Conservation (phyloP, 2,329 filamentous ascomycete genomes). For the Trichoderma sp. region DNA sequence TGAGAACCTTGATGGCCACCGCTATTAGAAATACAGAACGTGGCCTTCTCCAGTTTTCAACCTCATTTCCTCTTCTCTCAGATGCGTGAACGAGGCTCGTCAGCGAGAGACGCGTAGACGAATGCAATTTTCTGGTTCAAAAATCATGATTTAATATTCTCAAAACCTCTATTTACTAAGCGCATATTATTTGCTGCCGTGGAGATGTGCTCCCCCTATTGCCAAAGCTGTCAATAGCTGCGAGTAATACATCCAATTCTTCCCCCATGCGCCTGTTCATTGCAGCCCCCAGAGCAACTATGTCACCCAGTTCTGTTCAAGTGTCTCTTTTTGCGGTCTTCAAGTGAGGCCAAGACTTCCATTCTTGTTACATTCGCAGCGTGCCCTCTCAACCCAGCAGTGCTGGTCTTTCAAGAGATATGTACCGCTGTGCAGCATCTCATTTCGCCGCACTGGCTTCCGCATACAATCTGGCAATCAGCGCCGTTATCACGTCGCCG, state of each 20-base stretch:
- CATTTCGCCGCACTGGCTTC: slow-evolving; percentile 51
- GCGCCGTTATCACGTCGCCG: slow-evolving; percentile 29
- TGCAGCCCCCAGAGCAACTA: background rate
- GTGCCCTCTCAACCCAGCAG: background rate
- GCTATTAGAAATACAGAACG: background rate
- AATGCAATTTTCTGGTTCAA: background rate
- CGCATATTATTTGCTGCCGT: background rate
- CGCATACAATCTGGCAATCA: slow-evolving; percentile 54
- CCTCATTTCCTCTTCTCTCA: background rate
- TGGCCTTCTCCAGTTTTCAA: background rate
- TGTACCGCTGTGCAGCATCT: slow-evolving; percentile 47
- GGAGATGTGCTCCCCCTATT: background rate
- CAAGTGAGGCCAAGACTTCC: background rate
- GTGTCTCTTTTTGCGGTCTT: background rate
- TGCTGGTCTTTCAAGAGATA: background rate
- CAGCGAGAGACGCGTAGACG: background rate
- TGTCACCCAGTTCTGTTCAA: background rate
- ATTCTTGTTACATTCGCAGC: background rate
- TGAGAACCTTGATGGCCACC: slow-evolving; percentile 22
- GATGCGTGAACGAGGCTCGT: background rate
- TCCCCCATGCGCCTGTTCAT: background rate
- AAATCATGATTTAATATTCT: background rate
- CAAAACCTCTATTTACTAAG: background rate
- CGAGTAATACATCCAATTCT: no score
- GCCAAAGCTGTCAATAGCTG: background rate